phyloP scores from a whole-genome alignment of 305 asterid species.

The Fraxinus sp. region DNA sequence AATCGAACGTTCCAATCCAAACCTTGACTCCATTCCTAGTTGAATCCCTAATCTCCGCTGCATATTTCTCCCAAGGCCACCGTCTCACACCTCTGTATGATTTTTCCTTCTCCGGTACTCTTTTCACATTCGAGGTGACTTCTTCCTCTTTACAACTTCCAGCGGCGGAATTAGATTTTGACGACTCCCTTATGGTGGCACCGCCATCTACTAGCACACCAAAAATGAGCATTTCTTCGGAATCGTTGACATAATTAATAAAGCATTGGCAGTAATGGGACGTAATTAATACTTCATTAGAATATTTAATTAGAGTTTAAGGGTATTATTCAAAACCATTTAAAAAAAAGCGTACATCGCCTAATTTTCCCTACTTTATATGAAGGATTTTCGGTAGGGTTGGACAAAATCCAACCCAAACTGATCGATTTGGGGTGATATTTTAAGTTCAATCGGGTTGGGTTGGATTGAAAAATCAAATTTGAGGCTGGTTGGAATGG shows the following conservation, averaged over 20 bases:
- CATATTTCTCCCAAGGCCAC: constrained; percentile 82
- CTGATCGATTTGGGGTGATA: too few relatives aligned
- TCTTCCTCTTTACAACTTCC: constrained; percentile 48
- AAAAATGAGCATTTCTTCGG: constrained; percentile 61
- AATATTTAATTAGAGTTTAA: too few relatives aligned
- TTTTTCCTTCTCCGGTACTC: constrained; percentile 25
- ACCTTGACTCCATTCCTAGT: constrained; percentile 70
- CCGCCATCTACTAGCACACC: constrained; percentile 43
- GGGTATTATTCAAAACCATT: too few relatives aligned
- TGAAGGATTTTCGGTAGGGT: too few relatives aligned
- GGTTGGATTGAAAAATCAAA: too few relatives aligned
- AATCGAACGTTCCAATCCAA: constrained; percentile 52
- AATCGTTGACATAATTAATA: constrained; percentile 51
- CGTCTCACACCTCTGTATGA: constrained; percentile 63
- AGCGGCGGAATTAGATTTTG: constrained; percentile 19
- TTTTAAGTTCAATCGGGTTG: too few relatives aligned
- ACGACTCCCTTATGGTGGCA: constrained; percentile 19
- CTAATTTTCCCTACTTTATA: too few relatives aligned
- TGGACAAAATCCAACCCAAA: too few relatives aligned
- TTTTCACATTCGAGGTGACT: constrained; percentile 33
- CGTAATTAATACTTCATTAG: too few relatives aligned
- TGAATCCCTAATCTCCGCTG: constrained; percentile 79
- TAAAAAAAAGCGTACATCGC: too few relatives aligned
- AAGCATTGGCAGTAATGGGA: too few relatives aligned
- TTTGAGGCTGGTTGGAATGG: too few relatives aligned